Percentiles rank a stretch among this genome's conserved stretches.
Conservation (phyloP, 805 yeast genomes). For the Lachancea nothofagi region DNA sequence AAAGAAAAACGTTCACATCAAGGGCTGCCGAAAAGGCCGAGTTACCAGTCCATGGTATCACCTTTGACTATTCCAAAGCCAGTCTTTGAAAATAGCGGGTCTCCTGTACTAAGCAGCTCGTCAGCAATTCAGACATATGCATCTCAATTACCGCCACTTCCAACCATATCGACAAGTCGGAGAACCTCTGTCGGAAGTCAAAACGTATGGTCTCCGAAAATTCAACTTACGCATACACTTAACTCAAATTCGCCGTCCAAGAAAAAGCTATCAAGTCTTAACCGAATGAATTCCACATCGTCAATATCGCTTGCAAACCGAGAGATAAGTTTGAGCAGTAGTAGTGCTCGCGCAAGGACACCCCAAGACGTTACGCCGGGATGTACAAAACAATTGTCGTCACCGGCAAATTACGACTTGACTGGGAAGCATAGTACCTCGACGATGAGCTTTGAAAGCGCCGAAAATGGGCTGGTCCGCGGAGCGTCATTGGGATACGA, state of each 20-base stretch:
- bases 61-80: slow-evolving; percentile 24
- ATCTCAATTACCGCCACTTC: slow-evolving; percentile 17
- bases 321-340: slow-evolving; percentile 4
- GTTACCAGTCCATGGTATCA: slow-evolving; percentile 22
- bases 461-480: not conserved
- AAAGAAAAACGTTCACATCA: slow-evolving; percentile 18
- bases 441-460: slow-evolving; percentile 1
- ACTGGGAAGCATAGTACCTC: not conserved
- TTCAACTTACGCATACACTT: slow-evolving; percentile 5
- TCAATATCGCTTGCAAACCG: slow-evolving; percentile 6
- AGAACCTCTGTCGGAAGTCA: slow-evolving; percentile 17
- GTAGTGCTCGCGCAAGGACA: slow-evolving; percentile 3
- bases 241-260: slow-evolving; percentile 3
- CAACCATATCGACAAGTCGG: slow-evolving; percentile 23
- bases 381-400: too few relatives aligned
- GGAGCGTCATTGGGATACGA: not conserved
- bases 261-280: not conserved
- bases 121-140: slow-evolving; percentile 7
- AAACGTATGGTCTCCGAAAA: slow-evolving; percentile 8
- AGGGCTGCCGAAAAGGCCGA: slow-evolving; percentile 15
- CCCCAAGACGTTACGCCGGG: not conserved
- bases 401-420: not conserved
- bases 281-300: slow-evolving; percentile 5
- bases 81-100: slow-evolving; percentile 28
- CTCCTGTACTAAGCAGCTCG: slow-evolving; percentile 23